These are phyloP conservation scores for Schizosaccharomyces octosporus DNA, from an alignment of 805 yeast genomes.

Conservation along the genomic window DNA sequence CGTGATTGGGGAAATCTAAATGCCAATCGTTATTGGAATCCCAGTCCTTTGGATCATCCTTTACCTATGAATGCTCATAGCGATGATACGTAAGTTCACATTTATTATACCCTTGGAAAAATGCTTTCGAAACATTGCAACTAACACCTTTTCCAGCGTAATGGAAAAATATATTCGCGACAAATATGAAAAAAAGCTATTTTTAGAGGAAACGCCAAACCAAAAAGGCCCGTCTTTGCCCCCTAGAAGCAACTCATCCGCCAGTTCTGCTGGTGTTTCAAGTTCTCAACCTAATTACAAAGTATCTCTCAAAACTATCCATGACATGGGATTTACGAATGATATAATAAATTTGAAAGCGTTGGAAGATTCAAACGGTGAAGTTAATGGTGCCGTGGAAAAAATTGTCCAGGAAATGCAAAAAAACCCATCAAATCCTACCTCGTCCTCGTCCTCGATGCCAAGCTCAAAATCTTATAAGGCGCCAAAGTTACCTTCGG, in stretches of 20 bases:
- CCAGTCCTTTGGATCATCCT: conserved; percentile 4
- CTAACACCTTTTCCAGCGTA: not conserved
- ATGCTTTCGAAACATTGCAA: not conserved
- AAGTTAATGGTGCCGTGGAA: not conserved
- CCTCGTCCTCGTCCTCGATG: not conserved
- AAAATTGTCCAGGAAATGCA: not conserved
- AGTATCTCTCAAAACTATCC: not conserved
- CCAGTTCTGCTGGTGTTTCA: not conserved
- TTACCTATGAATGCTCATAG: conserved; percentile 4
- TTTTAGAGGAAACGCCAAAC: conserved; percentile 1
- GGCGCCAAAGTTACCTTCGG: not conserved
- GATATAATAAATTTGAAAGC: not conserved
- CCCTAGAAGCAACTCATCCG: not conserved
- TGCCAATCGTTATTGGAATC: conserved; percentile 5
- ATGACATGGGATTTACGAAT: not conserved
- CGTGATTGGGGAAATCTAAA: conserved; percentile 4
- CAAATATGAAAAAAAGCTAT: conserved; percentile 4
- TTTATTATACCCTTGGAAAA: too few species aligned
- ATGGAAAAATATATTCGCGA: conserved; percentile 6
- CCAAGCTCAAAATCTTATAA: too few species aligned
- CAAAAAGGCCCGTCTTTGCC: not conserved
- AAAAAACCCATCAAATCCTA: not conserved
- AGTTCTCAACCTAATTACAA: not conserved
- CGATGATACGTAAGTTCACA: conserved; percentile 2
- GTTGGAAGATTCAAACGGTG: not conserved